Base-by-base conservation (phyloP, 306 rosid species). In the Cucumis sativus region DNA sequence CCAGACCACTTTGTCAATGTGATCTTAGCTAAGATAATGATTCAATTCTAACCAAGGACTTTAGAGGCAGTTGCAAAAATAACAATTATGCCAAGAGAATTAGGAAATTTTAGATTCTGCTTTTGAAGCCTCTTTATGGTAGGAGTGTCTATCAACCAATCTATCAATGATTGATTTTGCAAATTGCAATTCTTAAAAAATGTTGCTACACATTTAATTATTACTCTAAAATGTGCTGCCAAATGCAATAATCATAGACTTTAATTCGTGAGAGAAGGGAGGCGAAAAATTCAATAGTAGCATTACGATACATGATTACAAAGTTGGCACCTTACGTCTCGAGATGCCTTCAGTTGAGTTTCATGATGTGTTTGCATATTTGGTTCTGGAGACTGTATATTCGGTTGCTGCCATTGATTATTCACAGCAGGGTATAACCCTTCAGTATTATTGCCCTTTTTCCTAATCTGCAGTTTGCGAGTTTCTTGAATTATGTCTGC, bases 321-420 rank as follows among this genome's bases (percentile, higher is more conserved):
- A 80, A 84, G 88, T 86, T 91, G 96, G 80, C 96, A 96, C 98
- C 99, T 96, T 96, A 96, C 99, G 92, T 96, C 99, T 86, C 98
- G 98, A 67, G 99, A 91, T 87, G 98, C 93, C 91, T 92, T 96
- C 90, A 96, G 91, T 84, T 96, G 95, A 60, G 92, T 89, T 77
- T 96, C 97, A 30, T 61, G 90, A 80, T 25, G 84, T 64, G 83
- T 65, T 65, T 45, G 84, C 76, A 35, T 84, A 30, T 77, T 59
- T 52, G 81, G 78, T 79, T 79, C 88, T 23, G 72, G 45, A 80
- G 82, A 75, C 18, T 54, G 80, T 45, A 56, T 51, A 63, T 25
- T 59, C 25, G 88, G 62, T 79, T 83, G 88, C 81, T 79, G 85
- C 84, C 85, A 81, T 77, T 84, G 74, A 35, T 43, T 79, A 60